These are phyloP conservation scores for Aspergillus quadricinctus DNA, from an alignment of 2,329 filamentous ascomycete genomes.

Conservation along the genomic window DNA sequence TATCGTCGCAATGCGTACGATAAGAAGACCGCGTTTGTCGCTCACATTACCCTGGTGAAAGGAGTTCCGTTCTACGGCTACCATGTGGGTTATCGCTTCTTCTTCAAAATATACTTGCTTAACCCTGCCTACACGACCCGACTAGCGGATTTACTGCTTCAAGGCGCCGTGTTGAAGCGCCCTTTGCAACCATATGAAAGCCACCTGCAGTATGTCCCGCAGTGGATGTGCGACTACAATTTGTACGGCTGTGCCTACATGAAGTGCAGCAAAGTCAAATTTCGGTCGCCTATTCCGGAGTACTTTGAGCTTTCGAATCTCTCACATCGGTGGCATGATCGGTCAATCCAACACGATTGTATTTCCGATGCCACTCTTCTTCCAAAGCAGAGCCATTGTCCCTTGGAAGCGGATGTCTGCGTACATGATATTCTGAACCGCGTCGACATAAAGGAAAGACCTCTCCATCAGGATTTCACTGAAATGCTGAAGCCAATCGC, in stretches of 20 bases:
- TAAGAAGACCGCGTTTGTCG: constrained; percentile 70
- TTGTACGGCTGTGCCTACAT: constrained; percentile 91
- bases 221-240: constrained; percentile 99
- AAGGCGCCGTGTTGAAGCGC: constrained; percentile 80
- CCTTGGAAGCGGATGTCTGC: constrained; percentile 83
- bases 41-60: constrained; percentile 86
- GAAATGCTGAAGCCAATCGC: constrained; percentile 64
- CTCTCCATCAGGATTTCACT: constrained; percentile 79
- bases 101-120: constrained; percentile 90
- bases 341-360: constrained; percentile 57
- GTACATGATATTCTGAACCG: constrained; percentile 86
- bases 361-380: constrained; percentile 61
- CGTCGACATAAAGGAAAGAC: constrained; percentile 67
- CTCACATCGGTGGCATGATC: constrained; percentile 73
- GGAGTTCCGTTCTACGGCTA: constrained; percentile 95
- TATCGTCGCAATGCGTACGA: constrained; percentile 73
- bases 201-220: constrained; percentile 84
- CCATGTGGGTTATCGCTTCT: constrained; percentile 84
- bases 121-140: constrained; percentile 85
- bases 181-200: constrained; percentile 90
- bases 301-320: constrained; percentile 59
- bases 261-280: constrained; percentile 64
- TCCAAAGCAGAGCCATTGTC: constrained; percentile 79
- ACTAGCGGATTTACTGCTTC: constrained; percentile 77
- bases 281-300: constrained; percentile 70